Conservation (phyloP, 805 yeast genomes). For the Candida sphagnicola region DNA sequence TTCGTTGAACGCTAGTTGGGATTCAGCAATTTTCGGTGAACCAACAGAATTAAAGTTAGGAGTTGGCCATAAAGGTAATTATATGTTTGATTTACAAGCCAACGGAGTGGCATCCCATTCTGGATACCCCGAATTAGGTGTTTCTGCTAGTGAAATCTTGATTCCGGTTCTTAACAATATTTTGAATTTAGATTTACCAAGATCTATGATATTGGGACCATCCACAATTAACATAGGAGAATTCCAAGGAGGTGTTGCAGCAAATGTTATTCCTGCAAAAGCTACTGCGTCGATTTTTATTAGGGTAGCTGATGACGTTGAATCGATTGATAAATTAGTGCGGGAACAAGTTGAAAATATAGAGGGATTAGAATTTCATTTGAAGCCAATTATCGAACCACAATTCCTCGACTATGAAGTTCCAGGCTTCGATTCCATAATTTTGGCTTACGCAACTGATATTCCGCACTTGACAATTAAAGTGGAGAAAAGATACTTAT, state of each 20-base stretch:
- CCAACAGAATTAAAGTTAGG: constrained; percentile 70
- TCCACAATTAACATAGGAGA: constrained; percentile 60
- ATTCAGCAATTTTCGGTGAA: constrained; percentile 65
- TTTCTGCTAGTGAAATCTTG: constrained; percentile 56
- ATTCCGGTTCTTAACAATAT: constrained; percentile 48
- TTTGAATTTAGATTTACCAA: constrained; percentile 43
- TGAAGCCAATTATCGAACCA: constrained; percentile 29
- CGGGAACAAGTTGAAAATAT: constrained; percentile 26
- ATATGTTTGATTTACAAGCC: constrained; percentile 37
- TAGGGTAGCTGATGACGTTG: constrained; percentile 50
- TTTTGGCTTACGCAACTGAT: constrained; percentile 48
- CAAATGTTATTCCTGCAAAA: constrained; percentile 59
- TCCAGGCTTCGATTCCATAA: constrained; percentile 57
- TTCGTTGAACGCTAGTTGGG: constrained; percentile 46
- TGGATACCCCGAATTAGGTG: constrained; percentile 67
- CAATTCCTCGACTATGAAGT: constrained; percentile 52
- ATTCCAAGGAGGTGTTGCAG: constrained; percentile 60
- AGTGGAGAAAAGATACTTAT: constrained; percentile 42
- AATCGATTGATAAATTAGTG: constrained; percentile 33
- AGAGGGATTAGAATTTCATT: constrained; percentile 18
- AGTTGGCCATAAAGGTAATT: constrained; percentile 65
- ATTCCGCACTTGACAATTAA: constrained; percentile 23
- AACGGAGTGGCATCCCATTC: constrained; percentile 61
- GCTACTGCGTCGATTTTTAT: constrained; percentile 48
- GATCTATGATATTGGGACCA: constrained; percentile 50